Conservation (phyloP, 345 rosid genomes). For the Melaleuca quinquenervia region DNA sequence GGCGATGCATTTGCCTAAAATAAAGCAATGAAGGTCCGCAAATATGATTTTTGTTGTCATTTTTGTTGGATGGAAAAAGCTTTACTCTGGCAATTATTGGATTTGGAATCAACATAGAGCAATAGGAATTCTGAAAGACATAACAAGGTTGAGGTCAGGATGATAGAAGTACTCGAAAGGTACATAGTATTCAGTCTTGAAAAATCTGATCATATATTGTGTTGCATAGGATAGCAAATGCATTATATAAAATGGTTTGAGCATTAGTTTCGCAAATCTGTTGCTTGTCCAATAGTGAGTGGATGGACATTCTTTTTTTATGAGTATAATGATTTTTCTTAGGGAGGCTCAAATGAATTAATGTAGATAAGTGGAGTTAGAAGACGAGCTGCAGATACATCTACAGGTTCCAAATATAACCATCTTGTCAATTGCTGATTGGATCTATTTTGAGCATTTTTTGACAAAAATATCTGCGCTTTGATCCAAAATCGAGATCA, state of each 20-base stretch:
- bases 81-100: background rate
- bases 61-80: background rate
- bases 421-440: background rate
- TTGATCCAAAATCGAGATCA: background rate
- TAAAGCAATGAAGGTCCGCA: background rate
- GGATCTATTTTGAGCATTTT: background rate
- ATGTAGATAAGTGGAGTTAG: background rate
- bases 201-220: background rate
- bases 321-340: background rate
- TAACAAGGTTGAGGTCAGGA: background rate
- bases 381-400: background rate
- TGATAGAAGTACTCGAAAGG: background rate
- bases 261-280: background rate
- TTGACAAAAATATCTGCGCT: background rate
- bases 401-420: too few relatives aligned
- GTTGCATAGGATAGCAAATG: too few relatives aligned
- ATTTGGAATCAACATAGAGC: background rate
- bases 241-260: too few relatives aligned
- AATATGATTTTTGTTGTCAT: background rate
- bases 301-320: too few relatives aligned
- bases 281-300: background rate
- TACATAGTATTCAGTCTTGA: background rate
- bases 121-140: background rate
- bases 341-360: background rate
- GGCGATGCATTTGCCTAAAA: background rate